Evolutionary conservation across 345 rosid genomes (phyloP).

Genomic region (Acer negundo): DNA sequence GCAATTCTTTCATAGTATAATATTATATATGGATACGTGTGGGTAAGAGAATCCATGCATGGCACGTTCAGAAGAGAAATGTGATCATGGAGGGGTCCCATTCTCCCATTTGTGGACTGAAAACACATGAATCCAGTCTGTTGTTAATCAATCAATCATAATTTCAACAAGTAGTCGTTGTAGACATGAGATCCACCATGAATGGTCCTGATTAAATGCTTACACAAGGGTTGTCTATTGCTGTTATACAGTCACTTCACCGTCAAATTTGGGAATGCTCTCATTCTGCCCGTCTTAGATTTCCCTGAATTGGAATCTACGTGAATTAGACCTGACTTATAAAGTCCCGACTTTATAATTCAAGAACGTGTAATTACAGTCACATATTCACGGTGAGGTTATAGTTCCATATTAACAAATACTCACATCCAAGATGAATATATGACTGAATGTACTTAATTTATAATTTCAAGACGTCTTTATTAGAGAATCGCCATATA

Average conservation of each 20-base stretch:
- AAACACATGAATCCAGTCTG: neutral
- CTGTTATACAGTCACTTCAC: neutral
- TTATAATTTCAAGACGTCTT: no score
- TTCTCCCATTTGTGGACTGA: neutral
- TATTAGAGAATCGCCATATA: no score
- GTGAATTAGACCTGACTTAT: no score
- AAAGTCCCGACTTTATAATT: no score
- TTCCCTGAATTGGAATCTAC: no score
- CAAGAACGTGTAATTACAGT: no score
- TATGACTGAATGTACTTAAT: no score
- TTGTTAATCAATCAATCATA: neutral
- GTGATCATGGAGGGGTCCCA: neutral
- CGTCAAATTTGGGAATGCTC: neutral
- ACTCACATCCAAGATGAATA: no score
- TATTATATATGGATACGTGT: neutral
- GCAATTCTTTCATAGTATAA: neutral
- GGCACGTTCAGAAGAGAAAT: neutral
- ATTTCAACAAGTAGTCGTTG: neutral
- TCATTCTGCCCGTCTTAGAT: neutral
- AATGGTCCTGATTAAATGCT: constrained; percentile 7
- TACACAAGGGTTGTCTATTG: constrained; percentile 10
- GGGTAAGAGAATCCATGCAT: neutral
- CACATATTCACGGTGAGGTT: no score
- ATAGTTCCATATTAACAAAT: no score
- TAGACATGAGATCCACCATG: neutral